Base-by-base conservation (phyloP, 2,329 filamentous ascomycete species). In the Emmonsia crescens region DNA sequence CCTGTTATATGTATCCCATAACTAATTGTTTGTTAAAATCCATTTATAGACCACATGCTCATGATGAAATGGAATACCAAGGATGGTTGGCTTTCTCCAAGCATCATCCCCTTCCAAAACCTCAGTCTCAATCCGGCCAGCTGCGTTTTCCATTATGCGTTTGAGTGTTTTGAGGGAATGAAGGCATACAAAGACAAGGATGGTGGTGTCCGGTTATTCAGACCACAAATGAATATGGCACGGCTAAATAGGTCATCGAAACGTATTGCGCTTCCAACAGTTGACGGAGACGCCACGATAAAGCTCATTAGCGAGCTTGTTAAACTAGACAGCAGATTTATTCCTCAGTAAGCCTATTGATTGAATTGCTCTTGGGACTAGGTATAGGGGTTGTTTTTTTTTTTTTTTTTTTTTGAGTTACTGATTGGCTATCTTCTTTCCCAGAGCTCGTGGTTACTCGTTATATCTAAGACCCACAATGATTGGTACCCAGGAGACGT, bases 101-200 rank as follows among this genome's bases (percentile, higher is more conserved):
- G 85, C 66, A 97, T 99, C 73, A 86, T 84, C 21, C 94, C 94
- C 24, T 97, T 97, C 81, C 91, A 96, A 78, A 96, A 96, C 78
- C 89, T 99, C 69, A 93, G 89, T 54, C 88, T 99, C 70, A 94
- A 97, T 76, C 94, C 94, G 31, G 91, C 94, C 51, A 94, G 91
- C 40, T 97, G 92, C 78, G 94, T 97, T 65, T 93, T 99, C 79
- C 94, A 99, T 83, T 99, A 99, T 77, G 94, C 91, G 57, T 97
- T 97, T 73, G 90, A 95, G 77, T 94, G 89, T 75, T 99, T 99
- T 77, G 94, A 99, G 80, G 94, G 94, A 68, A 96, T 97, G 91
- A 99, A 99, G 81, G 94, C 94, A 63, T 99, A 99, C 83, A 95
- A 93, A 77, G 91, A 96, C 78, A 85, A 83, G 70, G 74, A 84